phyloP scores from a whole-genome alignment of 371 early-diverging fungal genomes.

The Lichtheimia ornata region DNA sequence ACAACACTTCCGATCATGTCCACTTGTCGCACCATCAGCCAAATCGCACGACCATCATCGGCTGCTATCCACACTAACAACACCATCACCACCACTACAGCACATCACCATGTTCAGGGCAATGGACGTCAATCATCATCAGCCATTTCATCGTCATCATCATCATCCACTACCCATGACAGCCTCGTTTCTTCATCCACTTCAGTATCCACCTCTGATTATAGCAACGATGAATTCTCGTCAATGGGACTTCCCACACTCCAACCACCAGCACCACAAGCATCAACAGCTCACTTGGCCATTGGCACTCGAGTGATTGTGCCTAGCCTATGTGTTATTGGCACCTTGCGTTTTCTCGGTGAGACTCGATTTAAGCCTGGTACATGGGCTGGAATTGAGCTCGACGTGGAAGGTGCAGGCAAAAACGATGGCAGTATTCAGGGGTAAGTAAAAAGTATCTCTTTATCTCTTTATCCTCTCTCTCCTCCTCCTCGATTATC shows the following conservation, averaged over 20 bases:
- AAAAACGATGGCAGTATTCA: constrained; percentile 82
- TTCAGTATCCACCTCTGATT: not conserved
- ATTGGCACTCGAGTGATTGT: constrained; percentile 63
- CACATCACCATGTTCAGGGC: not conserved
- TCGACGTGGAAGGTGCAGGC: constrained; percentile 72
- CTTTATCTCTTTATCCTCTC: constrained; percentile 4
- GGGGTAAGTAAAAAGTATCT: constrained; percentile 49
- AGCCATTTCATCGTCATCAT: constrained; percentile 4
- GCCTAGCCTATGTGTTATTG: constrained; percentile 56
- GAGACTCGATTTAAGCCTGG: constrained; percentile 69
- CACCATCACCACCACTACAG: not conserved
- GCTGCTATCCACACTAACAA: not conserved
- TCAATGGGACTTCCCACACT: too few species aligned
- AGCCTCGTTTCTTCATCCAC: not conserved
- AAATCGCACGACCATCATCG: not conserved
- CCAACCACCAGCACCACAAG: constrained; percentile 1
- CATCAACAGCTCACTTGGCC: constrained; percentile 10
- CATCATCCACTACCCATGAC: constrained; percentile 4
- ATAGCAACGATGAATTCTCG: constrained; percentile 2
- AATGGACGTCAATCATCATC: constrained; percentile 1
- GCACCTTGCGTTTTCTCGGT: constrained; percentile 68
- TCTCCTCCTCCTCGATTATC: constrained; percentile 8
- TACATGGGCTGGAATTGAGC: constrained; percentile 80
- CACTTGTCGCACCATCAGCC: not conserved
- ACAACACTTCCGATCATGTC: constrained; percentile 2